Conservation (phyloP, 1,139 yeast species). For the Debaryomyces coudertii region DNA sequence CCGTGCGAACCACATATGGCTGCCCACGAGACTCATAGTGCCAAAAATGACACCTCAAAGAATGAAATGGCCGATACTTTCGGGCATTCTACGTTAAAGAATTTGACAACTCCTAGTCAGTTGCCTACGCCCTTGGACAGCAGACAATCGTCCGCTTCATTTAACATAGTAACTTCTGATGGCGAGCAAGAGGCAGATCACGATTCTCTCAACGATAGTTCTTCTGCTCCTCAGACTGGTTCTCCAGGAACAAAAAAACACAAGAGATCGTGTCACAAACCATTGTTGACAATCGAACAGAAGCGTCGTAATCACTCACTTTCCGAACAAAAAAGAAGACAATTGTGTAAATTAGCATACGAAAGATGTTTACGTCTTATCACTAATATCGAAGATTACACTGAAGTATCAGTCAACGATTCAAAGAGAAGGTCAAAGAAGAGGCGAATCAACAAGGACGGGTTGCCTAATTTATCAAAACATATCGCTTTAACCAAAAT, state of each 20-base stretch:
- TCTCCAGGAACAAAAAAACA: slow-evolving; percentile 26
- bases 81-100: slow-evolving; percentile 32
- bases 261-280: slow-evolving; percentile 43
- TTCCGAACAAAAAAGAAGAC: slow-evolving; percentile 77
- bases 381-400: slow-evolving; percentile 46
- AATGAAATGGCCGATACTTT: slow-evolving; percentile 42
- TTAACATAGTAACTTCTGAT: slow-evolving; percentile 14
- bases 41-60: slow-evolving; percentile 21
- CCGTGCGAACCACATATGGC: slow-evolving; percentile 1
- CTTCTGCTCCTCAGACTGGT: slow-evolving; percentile 9
- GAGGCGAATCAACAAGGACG: slow-evolving; percentile 48
- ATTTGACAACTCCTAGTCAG: slow-evolving; percentile 18
- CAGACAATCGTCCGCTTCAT: slow-evolving; percentile 25
- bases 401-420: slow-evolving; percentile 30
- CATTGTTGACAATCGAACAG: slow-evolving; percentile 62
- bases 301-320: slow-evolving; percentile 72
- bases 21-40: background rate
- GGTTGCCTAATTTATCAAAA: slow-evolving; percentile 51
- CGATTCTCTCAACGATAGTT: background rate
- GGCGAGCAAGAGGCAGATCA: slow-evolving; percentile 12
- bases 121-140: slow-evolving; percentile 44
- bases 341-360: slow-evolving; percentile 66
- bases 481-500: slow-evolving; percentile 50
- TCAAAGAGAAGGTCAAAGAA: slow-evolving; percentile 41
- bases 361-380: slow-evolving; percentile 51